Evolutionary conservation across 2,329 filamentous ascomycete species (phyloP), one percentile per base, ranked within the genome.

Genomic region (Botryosphaeria dothidea): DNA sequence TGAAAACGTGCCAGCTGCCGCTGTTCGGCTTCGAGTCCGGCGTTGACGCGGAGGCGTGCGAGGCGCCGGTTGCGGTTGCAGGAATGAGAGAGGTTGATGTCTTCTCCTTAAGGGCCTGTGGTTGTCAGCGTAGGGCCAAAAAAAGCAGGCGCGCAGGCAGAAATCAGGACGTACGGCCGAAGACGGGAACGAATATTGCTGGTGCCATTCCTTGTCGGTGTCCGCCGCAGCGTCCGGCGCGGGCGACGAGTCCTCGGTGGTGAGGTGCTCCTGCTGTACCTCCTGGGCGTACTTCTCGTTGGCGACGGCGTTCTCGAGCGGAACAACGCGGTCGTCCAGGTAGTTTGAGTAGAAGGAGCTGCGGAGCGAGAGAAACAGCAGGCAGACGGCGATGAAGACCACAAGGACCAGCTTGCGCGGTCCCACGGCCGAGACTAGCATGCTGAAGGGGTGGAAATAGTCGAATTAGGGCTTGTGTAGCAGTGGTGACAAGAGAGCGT

Each of bases 371-470:
- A 66, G 29, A 38, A 66, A 56, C 46, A 66, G 64, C 31, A 54
- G 34, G 38, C 64, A 62, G 11, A 75, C 62, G 68, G 38, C 48
- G 57, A 58, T 21, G 64, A 57, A 46, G 57, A 66, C 46, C 34
- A 62, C 46, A 41, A 66, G 56, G 64, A 62, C 57, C 64, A 66
- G 64, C 64, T 62, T 66, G 57, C 64, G 64, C 57, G 64, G 64
- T 34, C 63, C 63, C 45, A 65, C 54, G 43, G 54, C 63, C 45
- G 63, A 61, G 43, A 65, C 54, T n/a, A 65, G 63, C 63, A 65
- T 65, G 23, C 46, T 65, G 54, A 21, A 11, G 3, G n/a, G 29
- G 43, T 25, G 36, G 17, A 29, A 17, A 56, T 45, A 54, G 15
- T 29, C 48, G 31, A n/a, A 54, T 34, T 56, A 56, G 49, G 25